Conservation (phyloP, 805 yeast species). For the Starmerella scarabaei region DNA sequence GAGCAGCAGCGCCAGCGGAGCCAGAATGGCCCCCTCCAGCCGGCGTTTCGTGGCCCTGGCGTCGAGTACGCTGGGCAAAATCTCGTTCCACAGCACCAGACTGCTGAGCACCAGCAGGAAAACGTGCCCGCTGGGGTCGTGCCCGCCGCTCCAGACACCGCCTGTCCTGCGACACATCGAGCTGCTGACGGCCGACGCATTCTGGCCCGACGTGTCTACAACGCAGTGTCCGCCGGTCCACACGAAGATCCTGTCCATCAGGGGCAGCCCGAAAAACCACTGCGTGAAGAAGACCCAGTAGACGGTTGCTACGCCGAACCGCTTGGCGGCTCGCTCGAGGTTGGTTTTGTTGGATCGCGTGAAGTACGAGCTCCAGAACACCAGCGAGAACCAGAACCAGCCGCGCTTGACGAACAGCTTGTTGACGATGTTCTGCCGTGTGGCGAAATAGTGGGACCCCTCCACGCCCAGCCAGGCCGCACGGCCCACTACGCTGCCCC, state of each 20-base stretch:
- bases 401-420: conserved; percentile 71
- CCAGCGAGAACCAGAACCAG: conserved; percentile 76
- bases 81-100: conserved; percentile 53
- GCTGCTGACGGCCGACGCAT: conserved; percentile 2
- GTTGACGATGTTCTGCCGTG: conserved; percentile 58
- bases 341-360: conserved; percentile 4
- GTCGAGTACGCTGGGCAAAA: conserved; percentile 28
- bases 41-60: conserved; percentile 1
- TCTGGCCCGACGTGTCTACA: no score
- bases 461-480: conserved; percentile 6
- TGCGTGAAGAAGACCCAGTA: conserved; percentile 88
- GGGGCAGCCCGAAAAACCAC: conserved; percentile 71
- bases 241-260: conserved; percentile 76
- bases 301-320: conserved; percentile 44
- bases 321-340: conserved; percentile 8
- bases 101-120: conserved; percentile 61
- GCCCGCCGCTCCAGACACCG: conserved; percentile 73
- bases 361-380: conserved; percentile 24
- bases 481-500: conserved; percentile 8
- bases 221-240: conserved; percentile 75
- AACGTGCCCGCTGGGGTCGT: conserved; percentile 92
- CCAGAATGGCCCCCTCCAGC: conserved; percentile 19
- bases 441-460: conserved; percentile 24
- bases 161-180: conserved; percentile 40
- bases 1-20: conserved; percentile 28